Evolutionary conservation across 2,329 filamentous ascomycete species (phyloP), one percentile per base, ranked within the genome.

Genomic region (Neonectria neomacrospora): DNA sequence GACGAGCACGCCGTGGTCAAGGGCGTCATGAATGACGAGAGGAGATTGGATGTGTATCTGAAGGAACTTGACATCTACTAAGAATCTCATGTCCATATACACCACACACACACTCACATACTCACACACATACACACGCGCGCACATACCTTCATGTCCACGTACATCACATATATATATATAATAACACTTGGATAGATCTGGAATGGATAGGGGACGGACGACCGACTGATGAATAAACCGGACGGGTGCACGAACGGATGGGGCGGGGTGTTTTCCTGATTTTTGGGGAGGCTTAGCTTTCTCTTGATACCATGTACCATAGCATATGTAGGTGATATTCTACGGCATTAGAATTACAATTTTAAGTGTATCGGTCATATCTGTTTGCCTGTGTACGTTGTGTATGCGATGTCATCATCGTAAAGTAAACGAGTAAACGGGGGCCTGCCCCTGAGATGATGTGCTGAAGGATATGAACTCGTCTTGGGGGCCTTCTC

Each of bases 1-100:
- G 70, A 69, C n/a, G 64, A 67, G n/a, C 63, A 53, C 44, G 68
- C 74, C 5, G 67, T 73, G 7, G 63, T 78, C n/a, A 73, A 67
- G 58, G 74, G 74, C 18, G 61, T 73, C 10, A 63, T 75, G 54
- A 69, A 70, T 18, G 73, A 73, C 20, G 69, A 71, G 34, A 70
- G 63, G 50, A 72, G 73, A 51, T 42, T 78, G 26, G 69, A 67
- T 55, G 67, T 79, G 22, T 60, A 66, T 53, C 8, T 78, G 54
- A 70, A 72, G 54, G 76, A 79, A 63, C 61, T 79, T 51, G 77
- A 79, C 52, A 69, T 80, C n/a, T 78, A 77, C 59, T 79, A 66
- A 67, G 37, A n/a, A 34, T 47, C 34, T 32, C 48, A 58, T 48
- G 18, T n/a, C n/a, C 44, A 63, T 18, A 39, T 42, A 45, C 41